A percentile compares a stretch with the other conserved stretches of the same genome.
Evolutionary conservation across 2,329 filamentous ascomycete genomes (phyloP).

Genomic region (Hymenoscyphus albidus): DNA sequence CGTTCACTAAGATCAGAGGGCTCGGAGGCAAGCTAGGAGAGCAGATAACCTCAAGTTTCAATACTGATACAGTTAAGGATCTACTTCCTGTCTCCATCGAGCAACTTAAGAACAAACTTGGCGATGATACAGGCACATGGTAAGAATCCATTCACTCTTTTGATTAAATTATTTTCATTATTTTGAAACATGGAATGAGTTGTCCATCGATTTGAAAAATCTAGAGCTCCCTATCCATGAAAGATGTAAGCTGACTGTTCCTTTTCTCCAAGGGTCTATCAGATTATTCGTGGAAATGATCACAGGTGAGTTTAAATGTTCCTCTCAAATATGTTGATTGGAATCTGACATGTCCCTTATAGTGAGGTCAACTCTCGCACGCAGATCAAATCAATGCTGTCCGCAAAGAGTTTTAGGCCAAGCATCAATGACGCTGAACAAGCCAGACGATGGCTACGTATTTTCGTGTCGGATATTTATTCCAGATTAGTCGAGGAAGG

Average conservation of each 20-base stretch:
- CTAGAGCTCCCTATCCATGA: neutral
- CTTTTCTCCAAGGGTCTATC: slow-evolving; percentile 51
- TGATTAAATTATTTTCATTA: neutral
- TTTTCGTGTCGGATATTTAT: slow-evolving; percentile 90
- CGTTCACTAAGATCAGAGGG: slow-evolving; percentile 92
- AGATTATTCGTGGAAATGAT: slow-evolving; percentile 81
- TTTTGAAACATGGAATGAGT: neutral
- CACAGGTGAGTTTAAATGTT: slow-evolving; percentile 31
- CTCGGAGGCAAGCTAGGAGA: slow-evolving; percentile 94
- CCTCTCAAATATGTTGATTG: neutral
- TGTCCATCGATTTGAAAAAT: neutral
- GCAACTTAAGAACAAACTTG: slow-evolving; percentile 72
- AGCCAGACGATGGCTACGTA: slow-evolving; percentile 78
- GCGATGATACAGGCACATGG: slow-evolving; percentile 82
- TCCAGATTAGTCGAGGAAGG: slow-evolving; percentile 87
- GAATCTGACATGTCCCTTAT: neutral
- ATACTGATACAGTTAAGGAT: slow-evolving; percentile 74
- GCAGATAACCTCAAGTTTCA: slow-evolving; percentile 75
- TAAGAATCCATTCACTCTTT: neutral
- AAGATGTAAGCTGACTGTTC: neutral
- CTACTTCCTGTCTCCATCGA: slow-evolving; percentile 69
- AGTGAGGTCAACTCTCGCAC: slow-evolving; percentile 89
- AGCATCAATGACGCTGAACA: slow-evolving; percentile 75
- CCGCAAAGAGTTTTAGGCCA: slow-evolving; percentile 90
- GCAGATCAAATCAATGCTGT: slow-evolving; percentile 96